Conservation (phyloP, 352 stramenopile species). For the Plasmopara halstedii region DNA sequence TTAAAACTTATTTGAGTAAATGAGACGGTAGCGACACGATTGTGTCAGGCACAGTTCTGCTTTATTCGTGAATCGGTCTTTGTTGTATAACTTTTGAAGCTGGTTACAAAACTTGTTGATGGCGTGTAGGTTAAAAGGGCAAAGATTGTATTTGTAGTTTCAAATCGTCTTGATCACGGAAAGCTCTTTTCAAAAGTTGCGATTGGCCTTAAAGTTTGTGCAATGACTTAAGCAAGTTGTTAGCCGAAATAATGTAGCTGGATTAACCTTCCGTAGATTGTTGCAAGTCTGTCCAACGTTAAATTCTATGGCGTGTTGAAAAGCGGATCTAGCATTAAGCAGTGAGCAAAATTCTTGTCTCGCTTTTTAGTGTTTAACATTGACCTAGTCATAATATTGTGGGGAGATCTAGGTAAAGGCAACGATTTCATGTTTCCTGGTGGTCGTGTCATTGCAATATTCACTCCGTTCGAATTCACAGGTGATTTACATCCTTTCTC, state of each 20-base stretch:
- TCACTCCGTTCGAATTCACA: no score
- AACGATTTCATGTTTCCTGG: conserved; percentile 12
- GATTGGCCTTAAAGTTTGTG: conserved; percentile 36
- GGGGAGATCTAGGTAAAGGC: conserved; percentile 6
- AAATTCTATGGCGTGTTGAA: conserved; percentile 26
- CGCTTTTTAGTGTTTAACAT: conserved; percentile 22
- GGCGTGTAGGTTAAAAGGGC: conserved; percentile 3
- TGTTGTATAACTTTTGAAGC: neutral
- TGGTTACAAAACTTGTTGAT: neutral
- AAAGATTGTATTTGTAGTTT: conserved; percentile 4
- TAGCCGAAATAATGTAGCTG: no score
- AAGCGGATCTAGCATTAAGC: conserved; percentile 61
- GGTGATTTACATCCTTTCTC: no score
- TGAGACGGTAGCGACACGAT: neutral
- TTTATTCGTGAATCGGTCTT: neutral
- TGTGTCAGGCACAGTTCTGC: neutral
- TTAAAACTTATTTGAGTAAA: neutral
- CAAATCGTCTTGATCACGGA: conserved; percentile 35
- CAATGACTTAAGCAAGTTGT: conserved; percentile 37
- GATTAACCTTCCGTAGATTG: conserved; percentile 3
- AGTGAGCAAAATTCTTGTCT: conserved; percentile 16
- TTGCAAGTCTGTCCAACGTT: conserved; percentile 6
- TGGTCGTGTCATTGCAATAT: no score
- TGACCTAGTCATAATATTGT: conserved; percentile 45
- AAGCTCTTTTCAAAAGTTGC: conserved; percentile 28